Evolutionary conservation across 2,329 filamentous ascomycete genomes (phyloP).

Genomic region (Ilyonectria mors-panacis): DNA sequence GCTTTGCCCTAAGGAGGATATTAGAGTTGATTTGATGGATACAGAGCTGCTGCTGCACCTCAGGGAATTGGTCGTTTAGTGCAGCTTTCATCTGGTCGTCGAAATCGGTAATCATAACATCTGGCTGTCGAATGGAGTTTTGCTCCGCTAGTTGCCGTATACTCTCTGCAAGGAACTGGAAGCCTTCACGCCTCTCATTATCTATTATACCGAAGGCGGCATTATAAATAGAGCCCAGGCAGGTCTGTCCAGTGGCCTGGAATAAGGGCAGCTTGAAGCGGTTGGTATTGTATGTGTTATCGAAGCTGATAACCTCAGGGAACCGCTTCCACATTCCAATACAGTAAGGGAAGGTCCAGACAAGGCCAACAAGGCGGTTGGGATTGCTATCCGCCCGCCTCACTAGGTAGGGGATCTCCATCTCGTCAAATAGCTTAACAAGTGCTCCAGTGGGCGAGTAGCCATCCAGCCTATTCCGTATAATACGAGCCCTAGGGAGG

Average conservation of each 20-base stretch:
- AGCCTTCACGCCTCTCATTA: slow-evolving; percentile 31
- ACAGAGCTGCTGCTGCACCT: slow-evolving; percentile 16
- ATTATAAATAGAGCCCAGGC: slow-evolving; percentile 24
- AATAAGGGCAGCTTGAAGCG: slow-evolving; percentile 28
- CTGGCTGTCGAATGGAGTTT: slow-evolving; percentile 10
- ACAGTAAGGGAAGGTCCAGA: slow-evolving; percentile 33
- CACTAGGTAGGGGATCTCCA: slow-evolving; percentile 32
- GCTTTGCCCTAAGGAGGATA: slow-evolving; percentile 1
- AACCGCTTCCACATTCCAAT: slow-evolving; percentile 34
- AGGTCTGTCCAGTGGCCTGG: slow-evolving; percentile 20
- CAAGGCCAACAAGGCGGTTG: slow-evolving; percentile 31
- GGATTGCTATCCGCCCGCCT: slow-evolving; percentile 32
- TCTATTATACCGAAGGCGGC: slow-evolving; percentile 29
- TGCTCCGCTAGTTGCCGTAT: slow-evolving; percentile 18
- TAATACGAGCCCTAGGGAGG: slow-evolving; percentile 15
- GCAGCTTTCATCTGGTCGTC: slow-evolving; percentile 22
- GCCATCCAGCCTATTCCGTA: slow-evolving; percentile 32
- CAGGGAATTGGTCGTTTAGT: neutral
- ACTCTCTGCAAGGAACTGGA: slow-evolving; percentile 24
- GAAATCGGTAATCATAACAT: slow-evolving; percentile 21
- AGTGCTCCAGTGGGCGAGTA: slow-evolving; percentile 29
- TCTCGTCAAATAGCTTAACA: slow-evolving; percentile 38
- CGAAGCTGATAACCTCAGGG: slow-evolving; percentile 29
- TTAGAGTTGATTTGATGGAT: slow-evolving; percentile 18
- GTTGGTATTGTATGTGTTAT: slow-evolving; percentile 37